Evolutionary conservation across 2,329 filamentous ascomycete genomes (phyloP), one percentile per base, ranked within the genome.

Genomic region (Colletotrichum sp.): DNA sequence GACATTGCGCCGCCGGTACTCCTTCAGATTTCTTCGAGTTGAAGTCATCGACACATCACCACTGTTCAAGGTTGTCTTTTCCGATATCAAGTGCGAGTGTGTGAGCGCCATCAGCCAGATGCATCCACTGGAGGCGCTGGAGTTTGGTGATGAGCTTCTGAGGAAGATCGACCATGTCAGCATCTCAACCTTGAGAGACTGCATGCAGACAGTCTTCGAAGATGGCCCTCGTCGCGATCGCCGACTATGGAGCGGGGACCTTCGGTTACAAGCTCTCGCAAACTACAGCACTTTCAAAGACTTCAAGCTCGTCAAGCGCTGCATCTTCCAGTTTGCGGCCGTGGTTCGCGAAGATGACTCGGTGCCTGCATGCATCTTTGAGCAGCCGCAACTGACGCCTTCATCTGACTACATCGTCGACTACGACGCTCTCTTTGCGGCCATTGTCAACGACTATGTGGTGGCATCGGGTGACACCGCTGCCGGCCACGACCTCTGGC

Each of bases 161-260:
- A 57, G 68, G 16, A 71, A 75, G 24, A 81, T 84, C 28, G 83
- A 85, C 72, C 77, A 79, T 13, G 80, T 81, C 71, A 81, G 81
- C 67, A 78, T 82, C 57, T 77, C 81, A 34, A 85, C 84, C 8
- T 78, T 85, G 3, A 76, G 83, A n/a, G 81, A 84, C 70, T 85
- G 84, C 72, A 84, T 85, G 84, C 83, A 84, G 71, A 83, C 83
- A 15, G 83, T 85, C 18, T 85, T 84, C 70, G 84, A 85, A 72
- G 84, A 85, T 34, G 83, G 84, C 3, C 84, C 83, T 13, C 77
- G 84, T n/a, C 78, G 84, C 34, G 84, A 85, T 68, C 77, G 83
- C n/a, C 78, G 84, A 18, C 75, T 85, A 12, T 85, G 84, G 84
- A 79, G 82, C n/a, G 84, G 84, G 1, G 84, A 85, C 63, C 72